Conservation (phyloP, 129 eudicot species). For the Tanacetum coccineum region DNA sequence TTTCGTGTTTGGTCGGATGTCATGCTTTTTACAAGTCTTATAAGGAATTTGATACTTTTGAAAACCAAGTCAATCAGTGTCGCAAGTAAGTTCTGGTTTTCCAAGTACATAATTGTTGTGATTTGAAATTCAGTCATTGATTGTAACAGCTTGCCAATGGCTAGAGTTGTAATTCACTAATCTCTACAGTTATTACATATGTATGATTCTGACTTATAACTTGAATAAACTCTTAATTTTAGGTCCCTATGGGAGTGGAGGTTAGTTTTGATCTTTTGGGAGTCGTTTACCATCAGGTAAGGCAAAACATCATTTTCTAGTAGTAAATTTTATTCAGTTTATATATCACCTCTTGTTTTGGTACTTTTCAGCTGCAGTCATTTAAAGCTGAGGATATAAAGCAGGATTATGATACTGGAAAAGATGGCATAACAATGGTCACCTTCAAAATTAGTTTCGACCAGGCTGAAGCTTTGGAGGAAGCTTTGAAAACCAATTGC, state of each 20-base stretch:
- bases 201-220: neutral
- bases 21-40: neutral
- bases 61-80: neutral
- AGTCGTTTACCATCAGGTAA: constrained; percentile 84
- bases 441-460: constrained; percentile 85
- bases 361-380: constrained; percentile 60
- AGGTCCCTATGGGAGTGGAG: constrained; percentile 90
- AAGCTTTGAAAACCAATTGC: constrained; percentile 74
- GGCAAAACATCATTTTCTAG: neutral
- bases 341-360: neutral
- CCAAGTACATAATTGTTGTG: no score
- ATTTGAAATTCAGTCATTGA: no score
- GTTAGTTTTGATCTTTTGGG: constrained; percentile 86
- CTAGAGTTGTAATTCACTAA: neutral
- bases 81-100: no score
- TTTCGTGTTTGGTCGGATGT: neutral
- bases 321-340: neutral
- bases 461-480: constrained; percentile 72
- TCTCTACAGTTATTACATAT: neutral
- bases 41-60: neutral
- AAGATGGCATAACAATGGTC: constrained; percentile 84
- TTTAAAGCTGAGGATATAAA: constrained; percentile 75
- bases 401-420: constrained; percentile 97
- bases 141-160: constrained; percentile 3
- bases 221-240: constrained; percentile 11